Conservation (phyloP, 106 monocot genomes). For the Triglochin maritima region DNA sequence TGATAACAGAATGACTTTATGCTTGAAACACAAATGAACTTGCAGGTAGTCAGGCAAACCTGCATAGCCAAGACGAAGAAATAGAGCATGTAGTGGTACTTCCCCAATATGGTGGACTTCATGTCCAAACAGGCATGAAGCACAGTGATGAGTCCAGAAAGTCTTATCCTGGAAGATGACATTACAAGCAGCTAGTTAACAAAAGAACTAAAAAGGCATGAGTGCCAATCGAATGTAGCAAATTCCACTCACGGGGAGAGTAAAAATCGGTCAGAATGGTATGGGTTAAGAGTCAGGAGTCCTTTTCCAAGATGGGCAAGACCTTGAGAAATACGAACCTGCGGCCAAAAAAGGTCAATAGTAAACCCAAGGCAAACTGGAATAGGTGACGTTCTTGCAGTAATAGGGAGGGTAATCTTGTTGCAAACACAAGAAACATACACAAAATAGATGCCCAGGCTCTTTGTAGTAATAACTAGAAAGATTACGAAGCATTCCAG, state of each 20-base stretch:
- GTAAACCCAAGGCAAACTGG: too few species aligned
- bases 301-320: conserved; percentile 98
- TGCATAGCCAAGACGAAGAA: conserved; percentile 84
- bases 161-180: conserved; percentile 42
- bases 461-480: conserved; percentile 99
- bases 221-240: not conserved
- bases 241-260: conserved; percentile 65
- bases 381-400: too few species aligned
- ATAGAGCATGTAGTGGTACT: conserved; percentile 94
- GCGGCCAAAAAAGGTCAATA: conserved; percentile 1
- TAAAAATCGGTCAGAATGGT: conserved; percentile 90
- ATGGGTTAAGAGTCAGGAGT: conserved; percentile 80
- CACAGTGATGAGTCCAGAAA: conserved; percentile 75
- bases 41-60: conserved; percentile 24
- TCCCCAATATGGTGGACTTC: conserved; percentile 78
- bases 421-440: conserved; percentile 22
- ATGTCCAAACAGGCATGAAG: conserved; percentile 83
- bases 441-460: conserved; percentile 94
- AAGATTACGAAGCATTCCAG: conserved; percentile 94
- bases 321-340: conserved; percentile 98
- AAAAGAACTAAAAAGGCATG: not conserved
- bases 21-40: too few species aligned
- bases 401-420: too few species aligned
- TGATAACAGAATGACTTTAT: not conserved
- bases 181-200: not conserved